Conservation (phyloP, 2,329 filamentous ascomycete species). For the Ophiostoma novo-ulmi region DNA sequence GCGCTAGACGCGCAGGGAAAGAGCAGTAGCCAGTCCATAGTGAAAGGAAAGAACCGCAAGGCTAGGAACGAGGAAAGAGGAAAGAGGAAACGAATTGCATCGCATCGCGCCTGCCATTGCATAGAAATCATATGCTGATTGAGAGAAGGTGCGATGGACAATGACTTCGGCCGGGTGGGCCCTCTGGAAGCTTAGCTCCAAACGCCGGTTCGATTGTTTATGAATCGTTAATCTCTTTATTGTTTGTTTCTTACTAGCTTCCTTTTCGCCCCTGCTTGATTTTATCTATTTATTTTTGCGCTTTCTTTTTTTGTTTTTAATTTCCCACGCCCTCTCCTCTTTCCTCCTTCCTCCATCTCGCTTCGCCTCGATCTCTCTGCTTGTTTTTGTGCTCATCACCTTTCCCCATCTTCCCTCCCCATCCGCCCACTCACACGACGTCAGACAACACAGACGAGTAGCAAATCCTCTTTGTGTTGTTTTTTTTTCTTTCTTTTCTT, state of each 20-base stretch:
- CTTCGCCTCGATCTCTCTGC: neutral
- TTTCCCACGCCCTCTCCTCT: slow-evolving; percentile 21
- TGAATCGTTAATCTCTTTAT: slow-evolving; percentile 15
- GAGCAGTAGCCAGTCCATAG: neutral
- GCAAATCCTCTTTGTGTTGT: neutral
- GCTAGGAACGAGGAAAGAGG: neutral
- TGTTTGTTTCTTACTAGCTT: neutral
- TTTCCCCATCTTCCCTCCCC: slow-evolving; percentile 9
- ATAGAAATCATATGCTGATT: neutral
- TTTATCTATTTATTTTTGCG: slow-evolving; percentile 16
- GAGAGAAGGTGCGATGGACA: neutral
- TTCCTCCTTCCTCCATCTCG: neutral
- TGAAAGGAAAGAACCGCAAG: neutral
- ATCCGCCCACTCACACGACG: slow-evolving; percentile 5
- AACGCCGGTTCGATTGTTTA: neutral
- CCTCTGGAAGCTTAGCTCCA: neutral
- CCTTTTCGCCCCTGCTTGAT: slow-evolving; percentile 14
- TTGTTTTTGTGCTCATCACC: slow-evolving; percentile 6
- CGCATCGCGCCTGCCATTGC: neutral
- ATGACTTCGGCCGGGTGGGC: neutral
- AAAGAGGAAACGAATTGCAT: neutral
- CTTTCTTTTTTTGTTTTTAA: slow-evolving; percentile 17
- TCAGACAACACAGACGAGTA: neutral
- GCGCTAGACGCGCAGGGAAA: neutral
- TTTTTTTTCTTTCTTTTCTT: neutral